Evolutionary conservation across 768 basidiomycete species (phyloP).

Genomic region (Leccinum uliginosum): DNA sequence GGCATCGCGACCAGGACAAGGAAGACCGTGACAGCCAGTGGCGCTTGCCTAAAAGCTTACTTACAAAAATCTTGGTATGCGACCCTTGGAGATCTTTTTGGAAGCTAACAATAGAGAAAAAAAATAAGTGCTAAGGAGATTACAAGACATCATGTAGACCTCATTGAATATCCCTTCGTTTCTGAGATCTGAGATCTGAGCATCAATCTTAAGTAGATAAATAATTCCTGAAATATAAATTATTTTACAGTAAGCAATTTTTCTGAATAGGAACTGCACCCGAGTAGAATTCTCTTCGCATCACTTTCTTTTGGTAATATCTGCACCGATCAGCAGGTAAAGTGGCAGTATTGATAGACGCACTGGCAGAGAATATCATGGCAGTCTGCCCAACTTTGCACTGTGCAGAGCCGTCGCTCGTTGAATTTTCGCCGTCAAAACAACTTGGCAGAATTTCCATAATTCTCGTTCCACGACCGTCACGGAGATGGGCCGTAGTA

Average conservation of each 20-base stretch:
- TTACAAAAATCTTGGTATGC: conserved; percentile 6
- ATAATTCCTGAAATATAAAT: too few relatives aligned
- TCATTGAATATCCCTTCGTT: conserved; percentile 5
- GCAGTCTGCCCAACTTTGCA: not conserved
- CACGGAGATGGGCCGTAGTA: not conserved
- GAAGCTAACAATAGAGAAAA: not conserved
- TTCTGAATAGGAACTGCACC: conserved; percentile 8
- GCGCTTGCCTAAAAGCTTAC: not conserved
- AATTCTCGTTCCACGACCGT: not conserved
- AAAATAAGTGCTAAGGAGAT: not conserved
- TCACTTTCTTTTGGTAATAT: not conserved
- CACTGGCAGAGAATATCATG: not conserved
- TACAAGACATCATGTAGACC: not conserved
- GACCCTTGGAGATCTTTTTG: not conserved
- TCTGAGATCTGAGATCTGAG: too few relatives aligned
- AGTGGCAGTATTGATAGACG: not conserved
- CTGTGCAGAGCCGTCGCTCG: not conserved
- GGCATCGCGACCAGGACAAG: too few relatives aligned
- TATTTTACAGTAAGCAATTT: too few relatives aligned
- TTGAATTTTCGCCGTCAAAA: not conserved
- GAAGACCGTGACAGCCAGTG: too few relatives aligned
- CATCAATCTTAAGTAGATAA: too few relatives aligned
- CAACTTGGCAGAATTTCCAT: not conserved
- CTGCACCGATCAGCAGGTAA: not conserved
- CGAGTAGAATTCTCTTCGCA: not conserved